phyloP scores from a whole-genome alignment of 345 rosid species.

The Durio zibethinus region DNA sequence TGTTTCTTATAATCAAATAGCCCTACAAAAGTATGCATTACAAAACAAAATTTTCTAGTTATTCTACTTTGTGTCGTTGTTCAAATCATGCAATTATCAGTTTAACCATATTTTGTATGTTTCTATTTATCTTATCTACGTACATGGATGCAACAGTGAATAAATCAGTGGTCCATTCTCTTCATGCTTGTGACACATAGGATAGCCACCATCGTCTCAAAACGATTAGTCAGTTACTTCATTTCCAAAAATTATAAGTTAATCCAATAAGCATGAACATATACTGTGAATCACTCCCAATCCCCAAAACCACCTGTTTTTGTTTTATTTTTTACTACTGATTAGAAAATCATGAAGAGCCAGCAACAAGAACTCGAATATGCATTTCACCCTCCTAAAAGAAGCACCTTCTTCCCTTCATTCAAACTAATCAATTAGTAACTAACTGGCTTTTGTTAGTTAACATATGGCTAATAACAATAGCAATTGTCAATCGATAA shows the following conservation, averaged over 20 bases:
- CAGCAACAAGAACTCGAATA: neutral
- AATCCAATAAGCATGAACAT: neutral
- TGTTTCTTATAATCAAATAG: neutral
- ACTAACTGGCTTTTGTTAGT: neutral
- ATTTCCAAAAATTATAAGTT: neutral
- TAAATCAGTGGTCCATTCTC: too few species aligned
- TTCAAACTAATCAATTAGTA: neutral
- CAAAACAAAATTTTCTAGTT: neutral
- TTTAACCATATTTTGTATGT: neutral
- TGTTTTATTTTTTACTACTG: neutral
- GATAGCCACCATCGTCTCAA: too few species aligned
- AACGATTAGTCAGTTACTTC: neutral
- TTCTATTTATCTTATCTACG: neutral
- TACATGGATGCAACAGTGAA: neutral
- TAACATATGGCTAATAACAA: neutral
- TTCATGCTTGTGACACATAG: too few species aligned
- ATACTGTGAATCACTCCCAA: neutral
- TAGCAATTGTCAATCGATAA: neutral
- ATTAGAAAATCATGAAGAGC: neutral
- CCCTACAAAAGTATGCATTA: neutral
- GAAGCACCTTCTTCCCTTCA: neutral
- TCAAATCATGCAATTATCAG: neutral
- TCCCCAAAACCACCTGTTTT: neutral
- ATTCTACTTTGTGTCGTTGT: neutral
- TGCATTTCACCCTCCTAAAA: neutral